These are phyloP conservation scores for Melanogaster broomeanus DNA, from an alignment of 768 basidiomycete genomes.

Conservation along the genomic window DNA sequence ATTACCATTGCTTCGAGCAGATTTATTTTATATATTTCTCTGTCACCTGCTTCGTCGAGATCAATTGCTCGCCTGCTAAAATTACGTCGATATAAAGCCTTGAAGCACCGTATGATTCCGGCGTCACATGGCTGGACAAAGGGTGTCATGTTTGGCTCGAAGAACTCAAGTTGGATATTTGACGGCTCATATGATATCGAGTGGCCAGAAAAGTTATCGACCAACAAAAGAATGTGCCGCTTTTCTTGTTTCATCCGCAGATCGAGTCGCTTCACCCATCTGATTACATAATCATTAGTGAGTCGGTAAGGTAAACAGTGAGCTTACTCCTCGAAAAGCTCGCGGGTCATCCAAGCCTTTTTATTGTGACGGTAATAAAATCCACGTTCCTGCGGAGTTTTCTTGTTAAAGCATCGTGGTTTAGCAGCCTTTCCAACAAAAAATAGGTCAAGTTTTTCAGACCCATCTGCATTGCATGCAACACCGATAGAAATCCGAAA, in stretches of 20 bases:
- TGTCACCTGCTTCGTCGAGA: not conserved
- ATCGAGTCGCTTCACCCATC: no score
- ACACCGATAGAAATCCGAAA: no score
- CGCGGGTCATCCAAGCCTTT: no score
- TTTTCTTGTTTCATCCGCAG: not conserved
- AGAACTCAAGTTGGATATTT: not conserved
- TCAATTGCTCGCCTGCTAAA: not conserved
- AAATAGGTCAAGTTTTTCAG: no score
- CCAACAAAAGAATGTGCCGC: not conserved
- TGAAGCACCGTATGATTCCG: not conserved
- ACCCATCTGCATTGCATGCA: no score
- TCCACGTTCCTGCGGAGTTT: no score
- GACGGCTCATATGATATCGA: not conserved
- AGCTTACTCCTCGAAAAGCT: not conserved
- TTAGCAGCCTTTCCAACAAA: constrained; percentile 7
- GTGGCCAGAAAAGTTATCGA: not conserved
- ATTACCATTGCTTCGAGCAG: constrained; percentile 36
- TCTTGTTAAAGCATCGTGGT: not conserved
- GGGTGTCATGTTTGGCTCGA: not conserved
- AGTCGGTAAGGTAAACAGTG: not conserved
- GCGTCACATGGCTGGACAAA: not conserved
- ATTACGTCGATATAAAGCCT: not conserved
- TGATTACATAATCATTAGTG: not conserved
- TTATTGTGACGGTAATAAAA: no score
- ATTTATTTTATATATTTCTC: constrained; percentile 4